phyloP scores from a whole-genome alignment of 2,329 filamentous ascomycete genomes.

The Fusarium guadeloupense region DNA sequence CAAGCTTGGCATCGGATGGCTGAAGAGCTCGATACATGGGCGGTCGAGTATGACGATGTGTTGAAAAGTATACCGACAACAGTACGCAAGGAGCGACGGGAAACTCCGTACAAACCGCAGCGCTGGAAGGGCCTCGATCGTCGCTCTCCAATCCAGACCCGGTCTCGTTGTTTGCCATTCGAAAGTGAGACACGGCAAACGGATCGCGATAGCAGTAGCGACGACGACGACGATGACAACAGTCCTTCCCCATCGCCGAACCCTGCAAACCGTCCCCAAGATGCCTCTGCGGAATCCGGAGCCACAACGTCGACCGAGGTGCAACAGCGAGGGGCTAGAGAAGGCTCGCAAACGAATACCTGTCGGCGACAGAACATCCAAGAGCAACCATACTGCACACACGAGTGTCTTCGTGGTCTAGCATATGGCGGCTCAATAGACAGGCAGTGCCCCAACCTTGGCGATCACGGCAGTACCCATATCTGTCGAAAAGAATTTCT shows the following conservation, averaged over 20 bases:
- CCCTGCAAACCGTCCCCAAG: neutral
- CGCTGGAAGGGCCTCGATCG: constrained; percentile 44
- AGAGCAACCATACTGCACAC: constrained; percentile 43
- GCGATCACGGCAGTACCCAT: constrained; percentile 24
- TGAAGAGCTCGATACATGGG: constrained; percentile 46
- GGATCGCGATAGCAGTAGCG: constrained; percentile 16
- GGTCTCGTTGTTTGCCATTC: constrained; percentile 22
- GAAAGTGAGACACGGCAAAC: neutral
- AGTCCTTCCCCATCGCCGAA: constrained; percentile 5
- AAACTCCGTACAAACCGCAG: constrained; percentile 40
- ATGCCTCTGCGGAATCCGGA: no score
- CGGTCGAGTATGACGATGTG: constrained; percentile 47
- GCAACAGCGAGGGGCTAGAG: neutral
- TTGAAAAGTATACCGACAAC: constrained; percentile 40
- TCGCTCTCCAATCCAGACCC: constrained; percentile 44
- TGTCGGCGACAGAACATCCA: constrained; percentile 1
- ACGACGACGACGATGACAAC: constrained; percentile 4
- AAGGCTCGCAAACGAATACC: neutral
- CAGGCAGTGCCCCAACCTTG: constrained; percentile 43
- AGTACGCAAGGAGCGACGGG: constrained; percentile 26
- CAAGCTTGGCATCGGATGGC: constrained; percentile 46
- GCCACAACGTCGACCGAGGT: neutral
- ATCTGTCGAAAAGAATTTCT: constrained; percentile 42
- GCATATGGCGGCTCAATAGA: constrained; percentile 39
- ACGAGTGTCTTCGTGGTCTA: constrained; percentile 43